Evolutionary conservation across 441 rosid species (phyloP).

Genomic region (Hypseocharis bilobata): DNA sequence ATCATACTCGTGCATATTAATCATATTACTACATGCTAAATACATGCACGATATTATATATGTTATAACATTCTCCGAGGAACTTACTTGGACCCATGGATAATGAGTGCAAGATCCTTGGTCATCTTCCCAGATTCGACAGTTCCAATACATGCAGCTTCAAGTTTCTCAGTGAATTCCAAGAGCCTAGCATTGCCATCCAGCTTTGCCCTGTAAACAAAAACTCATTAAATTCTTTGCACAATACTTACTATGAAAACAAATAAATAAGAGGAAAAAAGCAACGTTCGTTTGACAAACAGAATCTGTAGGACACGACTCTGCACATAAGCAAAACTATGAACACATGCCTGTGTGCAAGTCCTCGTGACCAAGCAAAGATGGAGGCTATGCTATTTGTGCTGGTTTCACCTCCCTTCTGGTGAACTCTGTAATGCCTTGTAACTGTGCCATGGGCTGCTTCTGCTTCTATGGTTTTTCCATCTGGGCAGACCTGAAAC

Average conservation of each 20-base stretch:
- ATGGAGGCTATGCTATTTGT: slow-evolving; percentile 94
- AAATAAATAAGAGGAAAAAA: neutral
- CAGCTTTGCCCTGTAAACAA: slow-evolving; percentile 19
- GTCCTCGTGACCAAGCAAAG: slow-evolving; percentile 91
- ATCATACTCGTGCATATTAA: too few species aligned
- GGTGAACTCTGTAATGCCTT: slow-evolving; percentile 78
- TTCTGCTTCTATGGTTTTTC: slow-evolving; percentile 82
- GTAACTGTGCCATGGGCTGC: slow-evolving; percentile 96
- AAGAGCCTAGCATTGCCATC: slow-evolving; percentile 20
- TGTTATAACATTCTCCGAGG: neutral
- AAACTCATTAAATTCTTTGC: neutral
- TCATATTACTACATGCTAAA: too few species aligned
- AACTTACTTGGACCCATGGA: slow-evolving; percentile 13
- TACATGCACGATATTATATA: neutral
- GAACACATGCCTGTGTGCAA: slow-evolving; percentile 58
- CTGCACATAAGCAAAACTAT: neutral
- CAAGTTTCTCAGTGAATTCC: slow-evolving; percentile 21
- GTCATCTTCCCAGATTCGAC: slow-evolving; percentile 16
- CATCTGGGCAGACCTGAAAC: slow-evolving; percentile 79
- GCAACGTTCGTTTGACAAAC: too few species aligned
- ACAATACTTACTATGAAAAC: neutral
- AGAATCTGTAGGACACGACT: too few species aligned
- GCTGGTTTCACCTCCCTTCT: slow-evolving; percentile 91
- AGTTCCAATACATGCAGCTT: slow-evolving; percentile 20
- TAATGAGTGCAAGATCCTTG: slow-evolving; percentile 16